A percentile compares a stretch with the other conserved stretches of the same genome.
These are phyloP conservation scores for Cladosporium austrohemisphaericum DNA, from an alignment of 2,329 filamentous ascomycete genomes.

Conservation along the genomic window DNA sequence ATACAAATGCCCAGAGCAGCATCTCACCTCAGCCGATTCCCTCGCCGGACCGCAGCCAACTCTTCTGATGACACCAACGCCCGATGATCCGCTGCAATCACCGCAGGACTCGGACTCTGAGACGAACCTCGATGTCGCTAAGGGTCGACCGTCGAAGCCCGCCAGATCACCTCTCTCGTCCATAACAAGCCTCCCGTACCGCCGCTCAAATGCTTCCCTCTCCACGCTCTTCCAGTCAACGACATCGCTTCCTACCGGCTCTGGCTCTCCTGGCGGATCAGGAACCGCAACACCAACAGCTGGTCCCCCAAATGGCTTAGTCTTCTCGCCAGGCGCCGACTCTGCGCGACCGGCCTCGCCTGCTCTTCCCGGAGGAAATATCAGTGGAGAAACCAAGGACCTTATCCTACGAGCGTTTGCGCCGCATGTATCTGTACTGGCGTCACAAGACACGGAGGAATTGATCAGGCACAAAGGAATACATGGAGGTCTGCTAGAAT, in stretches of 20 bases:
- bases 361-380: slow-evolving; percentile 40
- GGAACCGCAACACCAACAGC: slow-evolving; percentile 41
- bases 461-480: slow-evolving; percentile 82
- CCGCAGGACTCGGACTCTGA: slow-evolving; percentile 67
- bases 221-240: slow-evolving; percentile 52
- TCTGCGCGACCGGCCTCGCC: slow-evolving; percentile 36
- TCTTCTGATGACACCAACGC: slow-evolving; percentile 60
- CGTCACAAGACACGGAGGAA: slow-evolving; percentile 81
- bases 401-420: slow-evolving; percentile 82
- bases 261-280: slow-evolving; percentile 27
- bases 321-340: slow-evolving; percentile 41
- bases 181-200: slow-evolving; percentile 54
- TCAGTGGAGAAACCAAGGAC: slow-evolving; percentile 41
- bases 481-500: slow-evolving; percentile 72
- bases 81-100: slow-evolving; percentile 63
- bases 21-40: slow-evolving; percentile 1
- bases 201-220: slow-evolving; percentile 50
- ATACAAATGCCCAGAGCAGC: slow-evolving; percentile 18
- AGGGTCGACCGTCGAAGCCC: slow-evolving; percentile 36
- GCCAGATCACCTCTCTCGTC: slow-evolving; percentile 56
- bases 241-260: slow-evolving; percentile 38
- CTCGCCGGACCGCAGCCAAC: slow-evolving; percentile 3
- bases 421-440: slow-evolving; percentile 80
- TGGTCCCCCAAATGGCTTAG: slow-evolving; percentile 35
- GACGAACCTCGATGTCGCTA: slow-evolving; percentile 58